Base-by-base conservation (phyloP, 2,329 filamentous ascomycete genomes). In the Xylariaceae sp. region DNA sequence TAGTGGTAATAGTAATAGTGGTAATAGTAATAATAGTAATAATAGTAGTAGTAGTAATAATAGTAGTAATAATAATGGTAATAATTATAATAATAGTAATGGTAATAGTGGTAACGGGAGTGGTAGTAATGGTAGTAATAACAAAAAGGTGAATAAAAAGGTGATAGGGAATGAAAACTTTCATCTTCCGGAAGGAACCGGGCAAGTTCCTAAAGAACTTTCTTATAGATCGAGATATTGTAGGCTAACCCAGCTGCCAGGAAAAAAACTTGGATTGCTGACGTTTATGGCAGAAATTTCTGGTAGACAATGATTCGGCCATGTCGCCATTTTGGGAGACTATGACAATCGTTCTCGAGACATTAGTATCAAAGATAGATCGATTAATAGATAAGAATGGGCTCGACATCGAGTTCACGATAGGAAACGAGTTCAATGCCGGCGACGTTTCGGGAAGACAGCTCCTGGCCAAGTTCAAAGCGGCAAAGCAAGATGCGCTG, bases 271-370 rank as follows among this genome's bases (percentile, higher is more conserved):
- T 26, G 4, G 23, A 4, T 26, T 7, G 19, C 32, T 43, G 4
- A 44, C 42, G 19, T 5, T 1, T 18, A 3, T 20, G 9, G 5
- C 40, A 62, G 59, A 59, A 52, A 29, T 62, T 62, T 37, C 46
- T 62, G 20, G 48, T 62, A 6, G 59, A 62, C 37, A 62, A 62
- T 18, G 56, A 56, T 40, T 46, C 46, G 5, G 56, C 40, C 3
- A 62, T 62, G 59, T 9, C 1, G 3, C 40, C 21, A 19, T 41
- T 48, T 20, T 57, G 50, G 50, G 48, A 57, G 2, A 18, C 20
- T 23, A 54, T 52, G 49, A 37, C 52, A 6, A 21, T 20, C 6
- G 50, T 50, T 14, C 45, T 62, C 14, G 53, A 59, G 26, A 52
- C 50, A 7, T 16, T 62, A 16, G 59, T 49, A 5, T 43, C 42